Evolutionary conservation across 1,284 basidiomycete species (phyloP), one percentile per base, ranked within the genome.

Genomic region (Marasmius sp.): DNA sequence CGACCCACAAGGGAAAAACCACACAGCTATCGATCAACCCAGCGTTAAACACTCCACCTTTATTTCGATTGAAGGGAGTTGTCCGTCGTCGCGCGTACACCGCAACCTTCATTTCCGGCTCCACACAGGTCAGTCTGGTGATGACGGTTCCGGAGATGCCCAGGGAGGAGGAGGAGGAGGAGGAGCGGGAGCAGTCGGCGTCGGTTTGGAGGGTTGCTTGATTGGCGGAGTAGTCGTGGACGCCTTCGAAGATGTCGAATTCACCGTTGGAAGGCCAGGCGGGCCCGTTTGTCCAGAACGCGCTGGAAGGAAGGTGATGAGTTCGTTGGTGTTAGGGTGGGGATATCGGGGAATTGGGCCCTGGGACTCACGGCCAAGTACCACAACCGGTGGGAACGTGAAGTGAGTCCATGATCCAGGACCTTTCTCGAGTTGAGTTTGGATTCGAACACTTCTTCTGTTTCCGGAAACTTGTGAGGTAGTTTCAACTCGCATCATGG

Each of bases 361-460:
- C n/a, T n/a, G n/a, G 33, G 56, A 80, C 79, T 74, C 65, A 86
- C 85, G 90, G 91, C 90, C 94, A 95, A 10, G 88, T 89, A 45
- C 89, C 94, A 74, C 94, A 96, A 7, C 94, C 94, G 1, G 88
- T 89, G 1, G 94, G 94, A 89, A 95, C 94, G 74, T 96, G 94
- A n/a, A 87, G 80, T 12, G 92, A 84, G 72, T 95, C 93, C 80
- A 95, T 82, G 61, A 95, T 81, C 63, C 94, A 80, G 47, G 79
- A 16, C 87, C 92, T 50, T 85, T 92, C 1, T 78, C 76, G 63
- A 79, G 73, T 55, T 87, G 77, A 0, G 90, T 88, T 59, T 87
- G 86, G 58, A 96, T 89, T 60, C 94, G 86, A 48, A 96, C 82
- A 67, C 89, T 88, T 72, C 87, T 83, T 62, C 95, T 85, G 55